Evolutionary conservation across 192 early-diverging fungal species (phyloP), one percentile per base, ranked within the genome.

Genomic region (Gamsiella multidivaricata): DNA sequence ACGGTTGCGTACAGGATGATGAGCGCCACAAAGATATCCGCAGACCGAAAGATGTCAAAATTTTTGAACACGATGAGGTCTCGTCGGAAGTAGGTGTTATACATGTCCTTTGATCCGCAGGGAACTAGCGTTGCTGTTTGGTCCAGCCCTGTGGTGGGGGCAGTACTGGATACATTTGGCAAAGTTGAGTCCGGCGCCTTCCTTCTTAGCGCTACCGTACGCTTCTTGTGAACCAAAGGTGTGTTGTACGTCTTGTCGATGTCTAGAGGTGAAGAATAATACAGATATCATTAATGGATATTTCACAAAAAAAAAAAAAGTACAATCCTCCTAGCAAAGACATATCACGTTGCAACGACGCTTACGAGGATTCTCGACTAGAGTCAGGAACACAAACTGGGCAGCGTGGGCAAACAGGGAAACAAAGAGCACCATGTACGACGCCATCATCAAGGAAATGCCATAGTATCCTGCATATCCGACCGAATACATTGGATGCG

Each of bases 401-500:
- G 87, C 83, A 20, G 89, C 88, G 68, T 99, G 97, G 3, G 95
- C 94, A 36, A 87, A 91, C 45, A 99, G 82, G 29, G 91, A 92
- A 39, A 92, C 91, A 68, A 94, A 97, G 32, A 99, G 87, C 2
- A 99, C 95, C 45, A 88, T 93, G 76, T 97, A 95, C 55, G 89
- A 91, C 31, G 95, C 94, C 23, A 92, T 91, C 65, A 99, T 95
- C 45, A 99, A 78, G 20, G 96, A 92, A 3, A 93, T 85, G 23
- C 95, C 97, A 80, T 99, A 99, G 84, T 96, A 99, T 20, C 96
- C 95, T 43, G 92, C 89, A 76, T 98, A 99, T 8, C 97, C 97
- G 37, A 99, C 92, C n/a, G 95, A 97, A 81, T 99, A 99, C 96
- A 98, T 99, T 4, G 97, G 97, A 70, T 99, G 97, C 33, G 96